Percentiles rank a stretch among this genome's conserved stretches.
Evolutionary conservation across 129 eudicot species (phyloP).

Genomic region (Ambrosia artemisiifolia): DNA sequence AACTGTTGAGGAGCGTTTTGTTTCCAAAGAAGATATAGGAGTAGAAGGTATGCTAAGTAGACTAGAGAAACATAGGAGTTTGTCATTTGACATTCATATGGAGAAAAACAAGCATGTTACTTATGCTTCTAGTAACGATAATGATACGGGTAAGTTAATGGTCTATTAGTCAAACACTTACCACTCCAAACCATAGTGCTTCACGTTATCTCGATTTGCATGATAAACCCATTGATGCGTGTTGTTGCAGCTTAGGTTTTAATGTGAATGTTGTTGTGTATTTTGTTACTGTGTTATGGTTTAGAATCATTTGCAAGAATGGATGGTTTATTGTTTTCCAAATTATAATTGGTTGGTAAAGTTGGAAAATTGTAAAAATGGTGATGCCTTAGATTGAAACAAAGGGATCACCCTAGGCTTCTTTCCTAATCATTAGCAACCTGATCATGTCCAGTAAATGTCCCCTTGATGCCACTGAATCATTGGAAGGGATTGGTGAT

Average conservation of each 20-base stretch:
- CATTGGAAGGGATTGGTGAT: too few relatives aligned
- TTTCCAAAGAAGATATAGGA: slow-evolving; percentile 55
- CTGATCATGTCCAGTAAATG: too few relatives aligned
- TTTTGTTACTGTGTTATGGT: background rate
- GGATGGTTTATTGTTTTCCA: too few relatives aligned
- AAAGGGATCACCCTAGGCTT: too few relatives aligned
- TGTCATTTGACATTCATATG: slow-evolving; percentile 42
- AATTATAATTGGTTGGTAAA: too few relatives aligned
- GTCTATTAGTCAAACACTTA: background rate
- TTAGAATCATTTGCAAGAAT: too few relatives aligned
- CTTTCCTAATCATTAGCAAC: too few relatives aligned
- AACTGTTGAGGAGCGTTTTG: slow-evolving; percentile 29
- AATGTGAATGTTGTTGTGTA: background rate
- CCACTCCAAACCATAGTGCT: background rate
- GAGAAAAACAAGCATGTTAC: slow-evolving; percentile 26
- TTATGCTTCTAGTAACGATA: slow-evolving; percentile 27
- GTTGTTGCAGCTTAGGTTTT: background rate
- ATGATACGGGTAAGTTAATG: slow-evolving; percentile 21
- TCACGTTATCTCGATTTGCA: background rate
- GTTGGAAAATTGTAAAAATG: too few relatives aligned
- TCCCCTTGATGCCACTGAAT: too few relatives aligned
- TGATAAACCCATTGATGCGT: background rate
- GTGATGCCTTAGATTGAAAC: too few relatives aligned
- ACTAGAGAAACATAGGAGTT: slow-evolving; percentile 62
- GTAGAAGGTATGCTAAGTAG: slow-evolving; percentile 71